Percentiles rank a stretch among this genome's conserved stretches.
phyloP scores from a whole-genome alignment of 2,329 filamentous ascomycete genomes.

The Trichothecium sympodiale region DNA sequence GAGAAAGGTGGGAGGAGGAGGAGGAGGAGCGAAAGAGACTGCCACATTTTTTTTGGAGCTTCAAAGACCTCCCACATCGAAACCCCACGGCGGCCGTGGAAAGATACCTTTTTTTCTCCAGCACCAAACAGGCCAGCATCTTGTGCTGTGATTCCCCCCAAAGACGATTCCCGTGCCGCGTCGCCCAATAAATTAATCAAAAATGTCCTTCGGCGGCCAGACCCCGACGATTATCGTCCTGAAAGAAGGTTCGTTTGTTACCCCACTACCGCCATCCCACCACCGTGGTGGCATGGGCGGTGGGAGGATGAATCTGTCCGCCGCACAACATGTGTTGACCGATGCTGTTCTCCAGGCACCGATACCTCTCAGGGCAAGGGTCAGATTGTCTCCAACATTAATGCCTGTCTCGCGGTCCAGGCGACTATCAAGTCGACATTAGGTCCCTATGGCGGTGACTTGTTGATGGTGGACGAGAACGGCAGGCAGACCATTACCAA shows the following conservation, averaged over 20 bases:
- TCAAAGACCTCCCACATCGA: constrained; percentile 21
- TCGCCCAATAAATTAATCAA: constrained; percentile 15
- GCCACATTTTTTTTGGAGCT: constrained; percentile 42
- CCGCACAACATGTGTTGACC: constrained; percentile 9
- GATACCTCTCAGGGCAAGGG: constrained; percentile 95
- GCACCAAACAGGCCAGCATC: constrained; percentile 3
- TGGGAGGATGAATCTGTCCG: neutral
- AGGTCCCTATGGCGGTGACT: constrained; percentile 91
- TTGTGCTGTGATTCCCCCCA: too few relatives aligned
- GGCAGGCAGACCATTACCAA: constrained; percentile 97
- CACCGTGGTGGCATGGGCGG: constrained; percentile 3
- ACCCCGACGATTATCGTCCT: constrained; percentile 97
- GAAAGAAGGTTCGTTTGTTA: constrained; percentile 69
- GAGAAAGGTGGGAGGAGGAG: constrained; percentile 5
- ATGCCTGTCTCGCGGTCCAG: constrained; percentile 93
- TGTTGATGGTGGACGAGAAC: constrained; percentile 92
- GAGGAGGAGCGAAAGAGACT: constrained; percentile 25
- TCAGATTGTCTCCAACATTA: constrained; percentile 96
- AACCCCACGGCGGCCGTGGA: constrained; percentile 13
- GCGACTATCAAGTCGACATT: constrained; percentile 91
- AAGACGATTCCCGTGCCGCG: neutral
- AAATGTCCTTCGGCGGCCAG: constrained; percentile 96
- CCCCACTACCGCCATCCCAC: constrained; percentile 22
- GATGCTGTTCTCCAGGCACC: constrained; percentile 53
- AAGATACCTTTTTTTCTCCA: constrained; percentile 3